Evolutionary conservation across 768 basidiomycete genomes (phyloP).

Genomic region (Suillus paluster): DNA sequence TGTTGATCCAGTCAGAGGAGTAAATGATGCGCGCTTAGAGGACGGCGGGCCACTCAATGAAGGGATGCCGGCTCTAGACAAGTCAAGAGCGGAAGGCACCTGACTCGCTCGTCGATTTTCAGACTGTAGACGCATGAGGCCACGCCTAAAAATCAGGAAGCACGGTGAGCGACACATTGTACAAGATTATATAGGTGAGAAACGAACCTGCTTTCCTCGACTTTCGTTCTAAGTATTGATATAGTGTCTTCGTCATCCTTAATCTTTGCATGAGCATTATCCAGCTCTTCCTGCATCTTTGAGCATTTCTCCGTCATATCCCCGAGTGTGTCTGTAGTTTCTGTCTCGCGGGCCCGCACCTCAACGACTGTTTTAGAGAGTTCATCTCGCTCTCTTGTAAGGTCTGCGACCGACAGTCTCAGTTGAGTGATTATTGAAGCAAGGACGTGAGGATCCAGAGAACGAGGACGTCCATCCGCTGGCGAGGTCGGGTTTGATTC

Average conservation of each 20-base stretch:
- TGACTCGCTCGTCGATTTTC: slow-evolving; percentile 71
- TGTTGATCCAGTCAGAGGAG: slow-evolving; percentile 65
- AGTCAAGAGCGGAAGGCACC: slow-evolving; percentile 54
- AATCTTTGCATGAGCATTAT: slow-evolving; percentile 50
- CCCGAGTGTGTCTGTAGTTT: slow-evolving; percentile 64
- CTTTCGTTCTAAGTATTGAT: slow-evolving; percentile 73
- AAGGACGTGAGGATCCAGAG: slow-evolving; percentile 76
- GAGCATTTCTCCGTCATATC: slow-evolving; percentile 70
- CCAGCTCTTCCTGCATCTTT: slow-evolving; percentile 58
- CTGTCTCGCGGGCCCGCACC: slow-evolving; percentile 57
- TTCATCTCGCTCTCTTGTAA: slow-evolving; percentile 75
- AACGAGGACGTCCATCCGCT: slow-evolving; percentile 46
- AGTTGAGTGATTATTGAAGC: slow-evolving; percentile 78
- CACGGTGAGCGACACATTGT: slow-evolving; percentile 13
- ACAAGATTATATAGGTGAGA: not conserved
- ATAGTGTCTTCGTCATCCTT: slow-evolving; percentile 83
- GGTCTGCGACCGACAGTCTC: slow-evolving; percentile 62
- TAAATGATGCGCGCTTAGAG: slow-evolving; percentile 76
- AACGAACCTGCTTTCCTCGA: slow-evolving; percentile 83
- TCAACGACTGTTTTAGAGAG: slow-evolving; percentile 55
- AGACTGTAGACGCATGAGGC: slow-evolving; percentile 84
- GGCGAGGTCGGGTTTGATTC: slow-evolving; percentile 61
- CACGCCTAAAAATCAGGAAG: slow-evolving; percentile 55
- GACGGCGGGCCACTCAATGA: slow-evolving; percentile 50
- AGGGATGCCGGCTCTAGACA: slow-evolving; percentile 51